Base-by-base conservation (phyloP, 1,139 yeast genomes). In the Saccharomyces hybrid region DNA sequence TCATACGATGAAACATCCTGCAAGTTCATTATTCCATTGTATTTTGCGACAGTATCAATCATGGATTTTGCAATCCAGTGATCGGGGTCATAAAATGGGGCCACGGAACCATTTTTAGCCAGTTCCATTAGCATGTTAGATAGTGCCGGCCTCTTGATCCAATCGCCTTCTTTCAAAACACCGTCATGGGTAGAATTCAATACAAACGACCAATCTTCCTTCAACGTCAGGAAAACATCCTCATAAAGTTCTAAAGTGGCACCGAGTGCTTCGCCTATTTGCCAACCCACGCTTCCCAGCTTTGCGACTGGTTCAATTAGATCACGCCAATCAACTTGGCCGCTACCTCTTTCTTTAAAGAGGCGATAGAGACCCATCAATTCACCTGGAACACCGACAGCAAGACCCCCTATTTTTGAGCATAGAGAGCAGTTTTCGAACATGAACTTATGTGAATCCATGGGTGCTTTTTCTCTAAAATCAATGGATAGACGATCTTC, bases 301-400 rank as follows among this genome's bases (percentile, higher is more conserved):
- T 81, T 76, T 4, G 84, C 80, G 1, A 90, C 95, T 0, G 98
- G 98, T 59, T 78, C 75, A 23, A 93, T 69, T 55, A 91, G 73
- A 27, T 88, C 82, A n/a, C 67, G 65, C 97, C 98, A 93, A 1
- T 77, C 63, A 13, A 88, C 68, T 7, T 75, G 76, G 0, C 95
- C 95, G 13, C 89, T 83, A 0, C 95, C 89, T 63, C 84, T 93
- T 11, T 67, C 59, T 26, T 69, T 63, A 67, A 72, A 82, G 34
- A 95, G 74, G 50, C 76, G 79, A 63, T 85, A 82, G 26, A 90
- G 73, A 0, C 98, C 98, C 56, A 83, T 84, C 50, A 93, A 65
- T 66, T 93, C 98, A 7, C 98, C 98, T 0, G 98, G 99, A 9
- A 86, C 80, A 0, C 83, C 98, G 16, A 84, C 82, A 0, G 96